Base-by-base conservation (phyloP, 2,329 filamentous ascomycete species). In the Penicillium sp. region DNA sequence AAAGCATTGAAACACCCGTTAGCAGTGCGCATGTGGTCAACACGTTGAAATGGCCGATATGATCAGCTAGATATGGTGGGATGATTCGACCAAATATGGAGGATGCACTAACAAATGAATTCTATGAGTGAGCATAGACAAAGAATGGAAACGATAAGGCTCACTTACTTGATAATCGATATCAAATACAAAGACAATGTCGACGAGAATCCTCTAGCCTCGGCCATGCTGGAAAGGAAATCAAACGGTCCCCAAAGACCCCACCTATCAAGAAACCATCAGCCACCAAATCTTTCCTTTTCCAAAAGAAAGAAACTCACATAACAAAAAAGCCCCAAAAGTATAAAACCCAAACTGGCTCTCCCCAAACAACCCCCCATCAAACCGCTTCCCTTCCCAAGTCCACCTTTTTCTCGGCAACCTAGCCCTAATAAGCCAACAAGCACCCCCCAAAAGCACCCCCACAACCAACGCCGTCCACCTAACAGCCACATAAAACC, bases 401-500 rank as follows among this genome's bases (percentile, higher is more conserved):
- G 12, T 12, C 38, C 38, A 42, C 38, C 2, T 4, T 13, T 12
- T 42, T n/a, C 38, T 22, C 8, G 38, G 38, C 38, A 42, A 10
- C n/a, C n/a, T 9, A 2, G 17, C 19, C 10, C 3, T 22, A 22
- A 42, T 42, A 3, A 19, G 22, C 7, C 7, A 42, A 42, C 38
- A 42, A 22, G 38, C 38, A 9, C 7, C 17, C n/a, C n/a, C 38
- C 38, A 42, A 22, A 10, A 42, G 9, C 7, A 42, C 38, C 1
- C 38, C 38, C n/a, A 42, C 38, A 4, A 42, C 3, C n/a, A 42
- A 22, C n/a, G 38, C 38, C n/a, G 38, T 19, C 7, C 10, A 42
- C 38, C 38, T 42, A 12, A 42, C 10, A 42, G 38, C 38, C 17
- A 4, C 37, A 40, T 40, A n/a, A n/a, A 40, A 40, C 73, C 49